Evolutionary conservation across 805 yeast species (phyloP), one percentile per base, ranked within the genome.

Genomic region (Blastobotrys muscicola): DNA sequence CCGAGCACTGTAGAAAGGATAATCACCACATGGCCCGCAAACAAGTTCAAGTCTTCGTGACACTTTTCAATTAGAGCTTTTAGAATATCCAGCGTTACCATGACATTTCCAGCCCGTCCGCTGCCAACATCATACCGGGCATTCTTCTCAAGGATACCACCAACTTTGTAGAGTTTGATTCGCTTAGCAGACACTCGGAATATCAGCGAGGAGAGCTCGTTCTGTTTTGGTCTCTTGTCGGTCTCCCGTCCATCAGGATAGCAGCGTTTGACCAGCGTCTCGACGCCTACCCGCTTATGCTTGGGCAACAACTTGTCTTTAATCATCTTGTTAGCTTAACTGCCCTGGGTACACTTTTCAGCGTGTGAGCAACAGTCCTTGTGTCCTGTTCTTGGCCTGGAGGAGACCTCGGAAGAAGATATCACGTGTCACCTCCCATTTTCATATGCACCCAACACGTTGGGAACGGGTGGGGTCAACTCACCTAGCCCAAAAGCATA

Each of bases 131-230:
- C 96, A 3, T 69, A 52, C 10, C 57, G 56, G 26, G 90, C 76
- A 59, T 78, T 80, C 52, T 71, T 75, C 41, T 73, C 72, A 42
- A 90, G 61, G 58, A 80, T 85, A 4, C 67, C 66, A 16, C 86
- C 82, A 14, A 90, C 95, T 56, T 90, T 90, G 53, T 85, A 92
- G 49, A 92, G 69, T 60, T 92, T 90, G 29, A 86, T 81, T 44
- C 96, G 71, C 54, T 97, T 71, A 3, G 96, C 82, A 34, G 94
- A 80, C 14, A 95, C 95, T 61, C 90, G 90, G 68, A 83, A 90
- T 29, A 90, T 66, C 52, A 90, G 70, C 58, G 87, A 86, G 46
- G 94, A 82, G 38, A 94, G 71, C 60, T 92, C 97, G 14, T 94
- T 85, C 2, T 94, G 78, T 60, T 90, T 89, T 11, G 98, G 95